Base-by-base conservation (phyloP, 2,329 filamentous ascomycete genomes). In the Aureobasidium pullulans region DNA sequence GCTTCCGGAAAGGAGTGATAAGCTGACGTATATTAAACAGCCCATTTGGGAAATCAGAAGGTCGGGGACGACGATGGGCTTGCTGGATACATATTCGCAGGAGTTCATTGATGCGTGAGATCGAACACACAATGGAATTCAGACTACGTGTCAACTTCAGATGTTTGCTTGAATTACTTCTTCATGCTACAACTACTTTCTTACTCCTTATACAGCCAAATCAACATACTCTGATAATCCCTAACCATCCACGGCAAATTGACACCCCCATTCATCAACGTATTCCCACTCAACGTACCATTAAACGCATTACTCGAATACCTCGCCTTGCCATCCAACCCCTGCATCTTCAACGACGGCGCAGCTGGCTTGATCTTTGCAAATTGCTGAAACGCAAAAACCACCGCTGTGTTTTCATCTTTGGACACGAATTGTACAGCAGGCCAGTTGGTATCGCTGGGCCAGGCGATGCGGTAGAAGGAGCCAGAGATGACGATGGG, bases 221-320 rank as follows among this genome's bases (percentile, higher is more conserved):
- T 74, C 32, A 86, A 71, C 63, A 75, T 76, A 63, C 84, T 86
- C 62, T 81, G 76, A 63, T 83, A 85, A 63, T 85, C 83, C 0
- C 70, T 73, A 36, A 62, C 63, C 0, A 71, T 65, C 63, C 84
- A 80, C 4, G 69, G 64, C 68, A 79, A 75, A 69, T 84, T 81
- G 39, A 87, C 65, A 0, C 84, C 84, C 1, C 76, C 75, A 62
- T 84, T 86, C 81, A 86, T 85, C 66, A 86, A 73, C 7, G 82
- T 85, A 9, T 78, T 76, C 0, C 84, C 84, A 0, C 79, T 81
- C 62, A 80, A 81, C 6, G 76, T 79, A 29, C 70, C 73, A 32
- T 81, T 78, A 0, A 79, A 81, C 43, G 79, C 74, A 16, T 83
- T 70, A 15, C 70, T 78, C 13, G 61, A 66, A 64, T 87, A 87